These are phyloP conservation scores for Penicillium mononematosum DNA, from an alignment of 495 filamentous ascomycete species.

Conservation along the genomic window DNA sequence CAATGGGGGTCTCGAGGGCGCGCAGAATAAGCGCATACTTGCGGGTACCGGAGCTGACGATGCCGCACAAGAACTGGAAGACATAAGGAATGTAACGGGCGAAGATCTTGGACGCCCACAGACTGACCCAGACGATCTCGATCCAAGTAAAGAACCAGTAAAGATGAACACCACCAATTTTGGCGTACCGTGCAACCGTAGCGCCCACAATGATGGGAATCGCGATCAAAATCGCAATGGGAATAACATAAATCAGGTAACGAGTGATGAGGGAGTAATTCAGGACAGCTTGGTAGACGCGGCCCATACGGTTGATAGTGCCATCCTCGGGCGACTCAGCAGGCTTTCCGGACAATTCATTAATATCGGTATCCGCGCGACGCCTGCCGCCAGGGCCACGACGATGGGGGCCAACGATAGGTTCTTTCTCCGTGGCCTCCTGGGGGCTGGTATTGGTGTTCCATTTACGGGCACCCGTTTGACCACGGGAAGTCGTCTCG, in stretches of 20 bases:
- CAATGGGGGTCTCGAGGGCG: conserved; percentile 78
- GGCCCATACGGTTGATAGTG: conserved; percentile 78
- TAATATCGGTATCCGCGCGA: conserved; percentile 44
- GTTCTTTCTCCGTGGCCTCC: conserved; percentile 44
- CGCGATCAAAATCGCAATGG: conserved; percentile 71
- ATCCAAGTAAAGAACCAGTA: conserved; percentile 88
- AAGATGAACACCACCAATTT: conserved; percentile 64
- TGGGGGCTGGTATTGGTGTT: conserved; percentile 28
- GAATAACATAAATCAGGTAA: conserved; percentile 85
- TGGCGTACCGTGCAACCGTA: conserved; percentile 48
- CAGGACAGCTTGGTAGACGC: conserved; percentile 78
- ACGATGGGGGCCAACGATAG: conserved; percentile 45
- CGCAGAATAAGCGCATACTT: conserved; percentile 87
- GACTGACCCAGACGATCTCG: conserved; percentile 81
- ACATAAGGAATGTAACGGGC: conserved; percentile 74
- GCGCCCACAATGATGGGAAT: conserved; percentile 79
- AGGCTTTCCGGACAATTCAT: conserved; percentile 46
- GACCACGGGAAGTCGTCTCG: conserved; percentile 42
- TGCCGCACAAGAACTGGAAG: conserved; percentile 84
- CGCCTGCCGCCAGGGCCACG: conserved; percentile 44
- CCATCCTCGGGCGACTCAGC: conserved; percentile 54
- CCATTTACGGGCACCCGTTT: conserved; percentile 45
- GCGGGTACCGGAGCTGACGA: conserved; percentile 85
- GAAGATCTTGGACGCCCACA: conserved; percentile 85
- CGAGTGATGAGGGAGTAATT: conserved; percentile 83